Conservation (phyloP, 1,139 yeast genomes). For the Suhomyces choctaworum region DNA sequence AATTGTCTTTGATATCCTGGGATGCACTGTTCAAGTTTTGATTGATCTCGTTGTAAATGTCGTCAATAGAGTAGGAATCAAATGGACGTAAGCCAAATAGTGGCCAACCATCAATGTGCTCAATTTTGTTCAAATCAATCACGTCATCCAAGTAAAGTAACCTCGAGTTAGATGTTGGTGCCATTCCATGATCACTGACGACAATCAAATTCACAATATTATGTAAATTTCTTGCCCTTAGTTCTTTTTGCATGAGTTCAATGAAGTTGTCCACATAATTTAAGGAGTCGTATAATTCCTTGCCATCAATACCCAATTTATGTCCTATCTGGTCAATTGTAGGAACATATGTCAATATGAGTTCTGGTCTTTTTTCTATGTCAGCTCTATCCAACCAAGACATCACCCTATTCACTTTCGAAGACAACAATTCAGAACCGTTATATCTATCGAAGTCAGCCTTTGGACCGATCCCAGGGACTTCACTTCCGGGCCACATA, state of each 20-base stretch:
- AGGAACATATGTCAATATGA: conserved; percentile 79
- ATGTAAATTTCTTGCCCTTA: conserved; percentile 55
- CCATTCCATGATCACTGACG: conserved; percentile 94
- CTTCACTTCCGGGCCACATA: conserved; percentile 97
- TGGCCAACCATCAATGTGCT: conserved; percentile 88
- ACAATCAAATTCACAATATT: conserved; percentile 71
- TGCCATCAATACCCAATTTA: conserved; percentile 64
- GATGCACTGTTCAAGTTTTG: conserved; percentile 28
- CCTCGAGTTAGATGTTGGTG: conserved; percentile 73
- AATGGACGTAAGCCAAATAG: conserved; percentile 71
- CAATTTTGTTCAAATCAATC: conserved; percentile 53
- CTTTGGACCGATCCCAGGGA: conserved; percentile 48
- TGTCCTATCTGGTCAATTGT: conserved; percentile 79
- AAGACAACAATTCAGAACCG: conserved; percentile 57
- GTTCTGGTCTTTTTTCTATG: conserved; percentile 61
- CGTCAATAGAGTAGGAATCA: conserved; percentile 31
- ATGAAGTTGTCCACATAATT: conserved; percentile 66
- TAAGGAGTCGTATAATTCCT: conserved; percentile 55
- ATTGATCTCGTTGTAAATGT: conserved; percentile 35
- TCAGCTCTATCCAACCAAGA: conserved; percentile 64
- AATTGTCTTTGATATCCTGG: conserved; percentile 28
- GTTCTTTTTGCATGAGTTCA: conserved; percentile 46
- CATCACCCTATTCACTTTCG: conserved; percentile 58
- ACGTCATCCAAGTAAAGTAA: conserved; percentile 69
- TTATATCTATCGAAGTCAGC: conserved; percentile 61